phyloP scores from a whole-genome alignment of 495 filamentous ascomycete species.

The Aspergillus indologenus region DNA sequence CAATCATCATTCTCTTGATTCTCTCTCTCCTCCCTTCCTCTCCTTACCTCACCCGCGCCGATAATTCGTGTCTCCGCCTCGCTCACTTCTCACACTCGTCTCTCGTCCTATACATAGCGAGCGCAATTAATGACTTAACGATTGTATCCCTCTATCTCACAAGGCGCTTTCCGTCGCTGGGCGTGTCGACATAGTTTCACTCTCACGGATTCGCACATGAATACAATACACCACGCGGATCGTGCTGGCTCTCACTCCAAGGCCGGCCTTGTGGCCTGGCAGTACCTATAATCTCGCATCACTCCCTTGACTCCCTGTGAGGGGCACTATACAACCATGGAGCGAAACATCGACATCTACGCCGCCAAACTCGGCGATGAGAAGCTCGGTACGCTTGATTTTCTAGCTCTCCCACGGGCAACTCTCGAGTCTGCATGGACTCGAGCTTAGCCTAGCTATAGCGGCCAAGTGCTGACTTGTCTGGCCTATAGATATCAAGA shows the following conservation, averaged over 20 bases:
- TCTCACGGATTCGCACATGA: conserved; percentile 51
- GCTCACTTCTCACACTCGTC: conserved; percentile 32
- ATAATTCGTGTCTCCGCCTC: conserved; percentile 33
- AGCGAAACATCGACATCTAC: conserved; percentile 58
- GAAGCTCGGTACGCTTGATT: conserved; percentile 50
- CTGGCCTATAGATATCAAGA: conserved; percentile 59
- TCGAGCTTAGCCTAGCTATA: not conserved
- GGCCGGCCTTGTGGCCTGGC: conserved; percentile 48
- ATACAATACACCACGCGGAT: conserved; percentile 21
- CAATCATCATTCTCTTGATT: conserved; percentile 50
- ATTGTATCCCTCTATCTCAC: conserved; percentile 21
- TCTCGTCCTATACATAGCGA: conserved; percentile 34
- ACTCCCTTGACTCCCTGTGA: conserved; percentile 24
- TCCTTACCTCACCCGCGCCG: conserved; percentile 20
- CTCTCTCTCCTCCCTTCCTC: conserved; percentile 47
- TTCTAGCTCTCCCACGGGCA: not conserved
- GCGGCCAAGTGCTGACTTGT: not conserved
- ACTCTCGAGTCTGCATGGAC: conserved; percentile 8
- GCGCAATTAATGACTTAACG: conserved; percentile 39
- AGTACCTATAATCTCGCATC: conserved; percentile 22
- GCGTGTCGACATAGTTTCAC: conserved; percentile 33
- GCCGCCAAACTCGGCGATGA: conserved; percentile 58
- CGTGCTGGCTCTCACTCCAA: conserved; percentile 31
- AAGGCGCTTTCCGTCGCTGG: conserved; percentile 54
- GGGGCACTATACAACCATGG: conserved; percentile 36